A percentile compares a stretch with the other conserved stretches of the same genome.
These are phyloP conservation scores for Trichoderma afroharzianum DNA, from an alignment of 2,329 filamentous ascomycete genomes.

Conservation along the genomic window DNA sequence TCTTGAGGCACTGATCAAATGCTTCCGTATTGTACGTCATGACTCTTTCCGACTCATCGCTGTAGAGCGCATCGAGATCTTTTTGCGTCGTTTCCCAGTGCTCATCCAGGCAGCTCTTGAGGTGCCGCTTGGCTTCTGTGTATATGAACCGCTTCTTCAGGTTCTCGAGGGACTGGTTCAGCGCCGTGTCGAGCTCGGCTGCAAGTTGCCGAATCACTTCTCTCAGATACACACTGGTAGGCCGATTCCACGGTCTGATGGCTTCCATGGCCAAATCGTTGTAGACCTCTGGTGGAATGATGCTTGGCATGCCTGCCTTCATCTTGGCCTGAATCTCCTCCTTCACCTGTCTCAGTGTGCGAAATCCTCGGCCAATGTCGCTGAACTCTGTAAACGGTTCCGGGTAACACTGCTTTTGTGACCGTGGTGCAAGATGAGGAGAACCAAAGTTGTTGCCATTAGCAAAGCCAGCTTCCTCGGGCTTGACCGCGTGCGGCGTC, in stretches of 20 bases:
- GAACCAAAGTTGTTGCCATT: slow-evolving; percentile 22
- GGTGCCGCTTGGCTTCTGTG: slow-evolving; percentile 41
- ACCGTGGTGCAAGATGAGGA: slow-evolving; percentile 4
- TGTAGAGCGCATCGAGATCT: slow-evolving; percentile 44
- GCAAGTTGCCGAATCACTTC: slow-evolving; percentile 48
- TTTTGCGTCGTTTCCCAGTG: slow-evolving; percentile 35
- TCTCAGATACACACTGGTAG: slow-evolving; percentile 47
- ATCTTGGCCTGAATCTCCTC: slow-evolving; percentile 52
- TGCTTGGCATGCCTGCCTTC: slow-evolving; percentile 54
- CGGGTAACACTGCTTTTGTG: slow-evolving; percentile 23
- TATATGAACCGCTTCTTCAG: slow-evolving; percentile 50
- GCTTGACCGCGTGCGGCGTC: slow-evolving; percentile 33
- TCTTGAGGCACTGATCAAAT: slow-evolving; percentile 42
- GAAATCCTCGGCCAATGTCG: slow-evolving; percentile 38
- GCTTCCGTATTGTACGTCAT: slow-evolving; percentile 55
- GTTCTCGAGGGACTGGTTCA: slow-evolving; percentile 45
- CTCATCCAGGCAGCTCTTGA: slow-evolving; percentile 43
- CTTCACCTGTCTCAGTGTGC: slow-evolving; percentile 50
- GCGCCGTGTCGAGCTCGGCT: slow-evolving; percentile 42
- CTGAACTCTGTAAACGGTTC: slow-evolving; percentile 40
- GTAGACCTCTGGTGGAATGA: slow-evolving; percentile 58
- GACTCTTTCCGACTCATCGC: slow-evolving; percentile 51
- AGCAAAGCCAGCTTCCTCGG: slow-evolving; percentile 31
- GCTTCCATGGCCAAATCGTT: slow-evolving; percentile 55
- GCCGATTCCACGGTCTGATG: slow-evolving; percentile 55